Evolutionary conservation across 2,329 filamentous ascomycete species (phyloP).

Genomic region (Coniella lustricola): DNA sequence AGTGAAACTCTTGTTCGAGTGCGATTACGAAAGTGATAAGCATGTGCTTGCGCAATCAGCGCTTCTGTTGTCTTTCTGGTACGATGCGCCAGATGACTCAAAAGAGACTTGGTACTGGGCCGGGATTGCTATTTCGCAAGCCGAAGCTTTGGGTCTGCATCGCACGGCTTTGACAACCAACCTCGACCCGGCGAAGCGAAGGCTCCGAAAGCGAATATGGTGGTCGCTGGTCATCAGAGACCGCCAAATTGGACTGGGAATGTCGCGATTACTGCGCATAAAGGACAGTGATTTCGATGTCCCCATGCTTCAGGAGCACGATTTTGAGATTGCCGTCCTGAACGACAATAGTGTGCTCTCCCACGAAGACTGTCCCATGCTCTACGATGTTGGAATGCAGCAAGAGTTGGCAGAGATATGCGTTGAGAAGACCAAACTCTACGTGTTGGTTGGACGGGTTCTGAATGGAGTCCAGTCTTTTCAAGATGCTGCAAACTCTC

Average conservation of each 20-base stretch:
- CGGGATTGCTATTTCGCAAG: conserved; percentile 88
- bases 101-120: conserved; percentile 99
- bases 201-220: conserved; percentile 92
- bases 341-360: conserved; percentile 63
- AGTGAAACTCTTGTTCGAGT: conserved; percentile 85
- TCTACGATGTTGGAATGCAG: conserved; percentile 67
- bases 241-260: conserved; percentile 83
- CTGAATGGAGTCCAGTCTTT: conserved; percentile 89
- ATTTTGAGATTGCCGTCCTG: conserved; percentile 72
- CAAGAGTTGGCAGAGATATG: conserved; percentile 78
- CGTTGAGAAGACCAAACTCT: conserved; percentile 84
- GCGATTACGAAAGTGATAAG: conserved; percentile 88
- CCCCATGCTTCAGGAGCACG: conserved; percentile 74
- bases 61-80: conserved; percentile 94
- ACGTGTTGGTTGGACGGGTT: conserved; percentile 82
- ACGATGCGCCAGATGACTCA: conserved; percentile 92
- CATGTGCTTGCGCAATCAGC: conserved; percentile 83
- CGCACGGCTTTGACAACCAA: conserved; percentile 68
- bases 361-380: conserved; percentile 60
- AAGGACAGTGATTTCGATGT: conserved; percentile 93
- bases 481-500: conserved; percentile 62
- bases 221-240: conserved; percentile 98
- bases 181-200: conserved; percentile 67
- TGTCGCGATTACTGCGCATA: conserved; percentile 86
- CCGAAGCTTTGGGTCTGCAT: conserved; percentile 88